Percentiles rank a stretch among this genome's conserved stretches.
Conservation (phyloP, 225 moss, liverwort and hornwort genomes). For the Pleurozium schreberi region DNA sequence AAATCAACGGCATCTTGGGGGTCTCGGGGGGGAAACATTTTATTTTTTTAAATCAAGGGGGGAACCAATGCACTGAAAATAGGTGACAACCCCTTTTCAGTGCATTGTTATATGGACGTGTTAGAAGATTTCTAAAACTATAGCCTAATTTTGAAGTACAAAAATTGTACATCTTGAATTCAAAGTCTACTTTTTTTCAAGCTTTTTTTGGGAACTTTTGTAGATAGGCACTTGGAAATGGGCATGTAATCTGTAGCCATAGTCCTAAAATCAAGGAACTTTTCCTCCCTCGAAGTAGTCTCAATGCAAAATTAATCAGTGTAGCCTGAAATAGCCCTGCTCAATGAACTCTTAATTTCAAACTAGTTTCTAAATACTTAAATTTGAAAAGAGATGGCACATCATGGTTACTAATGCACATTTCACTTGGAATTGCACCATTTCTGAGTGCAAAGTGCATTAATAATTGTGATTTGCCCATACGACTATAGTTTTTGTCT, state of each 20-base stretch:
- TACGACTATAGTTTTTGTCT: not conserved
- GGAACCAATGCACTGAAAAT: too few relatives aligned
- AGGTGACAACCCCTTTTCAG: too few relatives aligned
- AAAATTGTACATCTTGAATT: not conserved
- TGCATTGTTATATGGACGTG: not conserved
- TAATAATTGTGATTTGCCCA: too few relatives aligned
- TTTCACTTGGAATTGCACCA: too few relatives aligned
- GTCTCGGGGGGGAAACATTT: too few relatives aligned
- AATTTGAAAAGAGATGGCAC: too few relatives aligned
- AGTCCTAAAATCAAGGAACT: rapidly evolving
- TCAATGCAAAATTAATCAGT: not conserved
- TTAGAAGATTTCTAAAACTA: not conserved
- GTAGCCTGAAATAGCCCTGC: rapidly evolving
- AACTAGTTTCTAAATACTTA: too few relatives aligned
- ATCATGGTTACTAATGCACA: too few relatives aligned
- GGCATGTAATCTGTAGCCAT: rapidly evolving
- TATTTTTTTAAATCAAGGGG: too few relatives aligned
- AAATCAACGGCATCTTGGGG: too few relatives aligned
- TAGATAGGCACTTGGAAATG: not conserved
- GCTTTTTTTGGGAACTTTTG: not conserved
- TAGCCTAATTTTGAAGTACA: not conserved
- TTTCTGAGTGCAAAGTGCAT: too few relatives aligned
- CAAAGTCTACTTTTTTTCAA: not conserved
- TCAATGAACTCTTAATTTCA: not conserved
- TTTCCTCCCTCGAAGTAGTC: rapidly evolving